These are phyloP conservation scores for Aspergillus quadrilineatus DNA, from an alignment of 2,329 filamentous ascomycete genomes.

Conservation along the genomic window DNA sequence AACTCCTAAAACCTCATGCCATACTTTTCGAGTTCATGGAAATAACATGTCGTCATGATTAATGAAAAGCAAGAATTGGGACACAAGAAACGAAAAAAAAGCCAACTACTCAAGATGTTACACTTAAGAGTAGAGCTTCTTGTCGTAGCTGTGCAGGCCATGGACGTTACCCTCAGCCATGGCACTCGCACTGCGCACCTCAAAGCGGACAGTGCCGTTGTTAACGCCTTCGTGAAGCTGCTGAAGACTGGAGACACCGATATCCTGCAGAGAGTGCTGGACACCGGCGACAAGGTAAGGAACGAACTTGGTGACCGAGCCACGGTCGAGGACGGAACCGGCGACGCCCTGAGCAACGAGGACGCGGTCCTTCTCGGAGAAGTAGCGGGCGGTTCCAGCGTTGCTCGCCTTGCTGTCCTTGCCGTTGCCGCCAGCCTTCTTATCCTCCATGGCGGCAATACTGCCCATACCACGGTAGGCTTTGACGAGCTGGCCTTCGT, in stretches of 20 bases:
- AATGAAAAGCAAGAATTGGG: slow-evolving; percentile 19
- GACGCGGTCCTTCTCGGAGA: slow-evolving; percentile 92
- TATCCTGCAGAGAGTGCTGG: slow-evolving; percentile 97
- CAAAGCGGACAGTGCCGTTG: slow-evolving; percentile 79
- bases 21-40: slow-evolving; percentile 32
- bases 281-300: slow-evolving; percentile 93
- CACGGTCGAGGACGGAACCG: slow-evolving; percentile 59
- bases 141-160: slow-evolving; percentile 95
- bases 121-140: slow-evolving; percentile 91
- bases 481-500: slow-evolving; percentile 97
- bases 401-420: slow-evolving; percentile 72
- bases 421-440: slow-evolving; percentile 77
- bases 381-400: slow-evolving; percentile 95
- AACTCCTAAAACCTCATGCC: slow-evolving; percentile 35
- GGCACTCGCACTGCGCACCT: slow-evolving; percentile 89
- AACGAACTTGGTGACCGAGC: slow-evolving; percentile 89
- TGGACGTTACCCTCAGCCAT: slow-evolving; percentile 97
- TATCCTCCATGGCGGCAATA: slow-evolving; percentile 99
- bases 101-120: slow-evolving; percentile 14
- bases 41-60: slow-evolving; percentile 31
- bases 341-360: slow-evolving; percentile 96
- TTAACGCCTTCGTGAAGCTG: slow-evolving; percentile 74
- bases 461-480: slow-evolving; percentile 98
- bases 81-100: slow-evolving; percentile 16
- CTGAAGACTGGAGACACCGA: slow-evolving; percentile 76